Evolutionary conservation across 352 stramenopile genomes (phyloP).

Genomic region (Phytophthora pisi): DNA sequence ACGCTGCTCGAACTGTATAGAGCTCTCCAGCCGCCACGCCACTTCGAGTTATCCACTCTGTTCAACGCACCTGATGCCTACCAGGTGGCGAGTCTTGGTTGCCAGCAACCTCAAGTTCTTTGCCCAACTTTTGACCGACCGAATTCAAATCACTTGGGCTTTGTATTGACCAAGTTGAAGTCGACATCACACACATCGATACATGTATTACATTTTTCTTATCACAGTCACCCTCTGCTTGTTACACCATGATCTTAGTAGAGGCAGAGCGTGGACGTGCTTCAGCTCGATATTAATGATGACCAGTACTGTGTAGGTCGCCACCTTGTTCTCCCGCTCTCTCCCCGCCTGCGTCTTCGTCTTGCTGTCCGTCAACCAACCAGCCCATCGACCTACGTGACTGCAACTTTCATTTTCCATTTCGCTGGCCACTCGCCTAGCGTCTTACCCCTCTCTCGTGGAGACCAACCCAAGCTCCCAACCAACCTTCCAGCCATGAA

Average conservation of each 20-base stretch:
- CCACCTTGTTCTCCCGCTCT: slow-evolving; percentile 9
- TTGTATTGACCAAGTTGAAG: slow-evolving; percentile 24
- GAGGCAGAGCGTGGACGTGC: slow-evolving; percentile 11
- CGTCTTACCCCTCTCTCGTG: neutral
- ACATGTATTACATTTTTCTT: slow-evolving; percentile 16
- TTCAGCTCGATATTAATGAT: slow-evolving; percentile 18
- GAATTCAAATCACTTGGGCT: neutral
- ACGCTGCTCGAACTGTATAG: slow-evolving; percentile 1
- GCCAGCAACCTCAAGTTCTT: slow-evolving; percentile 13
- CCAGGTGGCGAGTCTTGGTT: slow-evolving; percentile 13
- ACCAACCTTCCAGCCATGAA: slow-evolving; percentile 20
- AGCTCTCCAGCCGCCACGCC: neutral
- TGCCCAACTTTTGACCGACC: neutral
- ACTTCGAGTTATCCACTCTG: neutral
- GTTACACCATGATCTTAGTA: slow-evolving; percentile 14
- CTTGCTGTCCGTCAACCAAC: slow-evolving; percentile 15
- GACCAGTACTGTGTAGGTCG: slow-evolving; percentile 15
- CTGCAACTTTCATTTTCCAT: slow-evolving; percentile 17
- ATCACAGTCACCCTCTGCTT: slow-evolving; percentile 9
- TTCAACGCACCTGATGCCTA: slow-evolving; percentile 9
- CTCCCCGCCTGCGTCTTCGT: slow-evolving; percentile 7
- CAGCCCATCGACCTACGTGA: neutral
- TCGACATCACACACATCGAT: neutral
- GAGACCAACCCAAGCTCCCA: neutral
- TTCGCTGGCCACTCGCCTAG: slow-evolving; percentile 22